A percentile compares a stretch with the other conserved stretches of the same genome.
These are phyloP conservation scores for Rugonectria rugulosa DNA, from an alignment of 2,329 filamentous ascomycete genomes.

Conservation along the genomic window DNA sequence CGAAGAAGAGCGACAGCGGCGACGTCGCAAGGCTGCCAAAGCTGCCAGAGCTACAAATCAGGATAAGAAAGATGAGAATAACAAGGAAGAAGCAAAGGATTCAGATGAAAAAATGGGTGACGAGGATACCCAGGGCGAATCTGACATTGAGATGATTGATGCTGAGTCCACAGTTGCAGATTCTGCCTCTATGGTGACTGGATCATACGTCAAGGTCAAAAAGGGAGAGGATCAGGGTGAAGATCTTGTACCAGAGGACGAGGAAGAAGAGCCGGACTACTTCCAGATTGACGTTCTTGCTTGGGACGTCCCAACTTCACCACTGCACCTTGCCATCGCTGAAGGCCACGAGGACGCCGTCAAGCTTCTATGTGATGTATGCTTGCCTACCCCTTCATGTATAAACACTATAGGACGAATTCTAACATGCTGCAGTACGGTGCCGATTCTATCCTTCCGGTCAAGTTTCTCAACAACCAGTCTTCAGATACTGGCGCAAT, in stretches of 20 bases:
- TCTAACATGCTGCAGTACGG: too few relatives aligned
- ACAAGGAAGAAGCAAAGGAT: background rate
- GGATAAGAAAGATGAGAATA: constrained; percentile 9
- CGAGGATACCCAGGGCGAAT: constrained; percentile 44
- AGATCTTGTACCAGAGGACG: constrained; percentile 60
- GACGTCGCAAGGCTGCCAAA: constrained; percentile 50
- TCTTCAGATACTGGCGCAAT: constrained; percentile 66
- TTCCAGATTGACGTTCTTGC: constrained; percentile 81
- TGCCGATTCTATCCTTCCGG: constrained; percentile 76
- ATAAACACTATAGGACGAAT: too few relatives aligned
- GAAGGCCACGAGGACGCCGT: constrained; percentile 75
- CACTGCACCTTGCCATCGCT: constrained; percentile 81
- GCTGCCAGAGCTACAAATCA: background rate
- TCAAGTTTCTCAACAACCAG: constrained; percentile 67
- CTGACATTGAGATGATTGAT: constrained; percentile 57
- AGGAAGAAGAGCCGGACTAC: constrained; percentile 75
- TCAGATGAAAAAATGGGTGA: constrained; percentile 23
- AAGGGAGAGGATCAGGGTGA: constrained; percentile 47
- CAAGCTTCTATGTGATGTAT: constrained; percentile 69
- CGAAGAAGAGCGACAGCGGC: constrained; percentile 65
- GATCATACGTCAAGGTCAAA: constrained; percentile 76
- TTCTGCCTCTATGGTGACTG: constrained; percentile 65
- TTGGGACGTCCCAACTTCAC: constrained; percentile 79
- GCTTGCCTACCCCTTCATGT: constrained; percentile 11
- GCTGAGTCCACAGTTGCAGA: constrained; percentile 59